Conservation (phyloP, 352 stramenopile species). For the Phytophthora boehmeriae region DNA sequence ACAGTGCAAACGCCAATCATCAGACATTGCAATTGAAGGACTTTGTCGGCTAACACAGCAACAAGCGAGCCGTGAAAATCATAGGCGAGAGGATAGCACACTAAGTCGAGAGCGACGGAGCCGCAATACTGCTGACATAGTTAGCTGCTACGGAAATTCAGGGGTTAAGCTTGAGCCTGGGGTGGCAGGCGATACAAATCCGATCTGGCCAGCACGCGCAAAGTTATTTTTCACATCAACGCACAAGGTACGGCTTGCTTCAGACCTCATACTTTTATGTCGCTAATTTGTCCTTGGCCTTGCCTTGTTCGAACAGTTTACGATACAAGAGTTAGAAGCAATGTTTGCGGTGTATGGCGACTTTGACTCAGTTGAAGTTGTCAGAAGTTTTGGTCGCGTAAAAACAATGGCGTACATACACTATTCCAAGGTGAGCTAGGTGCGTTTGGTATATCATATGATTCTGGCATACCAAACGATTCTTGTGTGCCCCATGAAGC, state of each 20-base stretch:
- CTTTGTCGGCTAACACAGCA: slow-evolving; percentile 45
- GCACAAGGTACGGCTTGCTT: slow-evolving; percentile 49
- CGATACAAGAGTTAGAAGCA: slow-evolving; percentile 73
- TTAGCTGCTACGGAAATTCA: slow-evolving; percentile 18
- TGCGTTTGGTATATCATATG: not conserved
- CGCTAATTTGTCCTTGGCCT: slow-evolving; percentile 5
- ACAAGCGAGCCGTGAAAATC: slow-evolving; percentile 36
- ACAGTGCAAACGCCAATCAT: slow-evolving; percentile 56
- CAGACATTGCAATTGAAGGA: slow-evolving; percentile 41
- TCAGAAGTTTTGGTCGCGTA: slow-evolving; percentile 79
- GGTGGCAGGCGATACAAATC: slow-evolving; percentile 5
- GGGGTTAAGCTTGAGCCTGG: slow-evolving; percentile 27
- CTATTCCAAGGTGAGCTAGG: slow-evolving; percentile 59
- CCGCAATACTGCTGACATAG: slow-evolving; percentile 10
- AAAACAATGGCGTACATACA: slow-evolving; percentile 88
- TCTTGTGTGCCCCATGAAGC: slow-evolving; percentile 28
- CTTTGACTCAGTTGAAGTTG: slow-evolving; percentile 69
- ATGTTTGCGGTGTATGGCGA: slow-evolving; percentile 86
- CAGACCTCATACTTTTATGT: not conserved
- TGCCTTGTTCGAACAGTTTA: slow-evolving; percentile 55
- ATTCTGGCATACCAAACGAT: slow-evolving; percentile 5
- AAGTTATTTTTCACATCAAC: slow-evolving; percentile 80
- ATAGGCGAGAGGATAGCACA: slow-evolving; percentile 9
- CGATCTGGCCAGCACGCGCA: slow-evolving; percentile 16
- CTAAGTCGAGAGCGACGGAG: slow-evolving; percentile 12